These are phyloP conservation scores for Vitis cinerea DNA, from an alignment of 164 flowering plant genomes.

Conservation along the genomic window DNA sequence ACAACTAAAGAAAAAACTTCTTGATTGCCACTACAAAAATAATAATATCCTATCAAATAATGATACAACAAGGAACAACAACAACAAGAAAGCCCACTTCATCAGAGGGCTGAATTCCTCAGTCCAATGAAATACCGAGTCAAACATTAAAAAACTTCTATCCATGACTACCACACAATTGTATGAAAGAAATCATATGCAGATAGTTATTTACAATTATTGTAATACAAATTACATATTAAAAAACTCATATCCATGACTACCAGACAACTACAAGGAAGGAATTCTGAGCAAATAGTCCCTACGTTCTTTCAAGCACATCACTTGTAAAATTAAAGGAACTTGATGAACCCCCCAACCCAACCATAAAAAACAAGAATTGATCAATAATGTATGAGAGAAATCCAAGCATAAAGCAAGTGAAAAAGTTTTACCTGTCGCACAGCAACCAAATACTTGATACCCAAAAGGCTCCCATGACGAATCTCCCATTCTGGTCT, in stretches of 20 bases:
- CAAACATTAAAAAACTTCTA: background rate
- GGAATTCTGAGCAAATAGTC: too few species aligned
- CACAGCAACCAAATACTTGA: conserved; percentile 96
- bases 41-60: too few species aligned
- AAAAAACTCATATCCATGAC: too few species aligned
- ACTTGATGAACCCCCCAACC: background rate
- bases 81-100: too few species aligned
- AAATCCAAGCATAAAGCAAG: background rate
- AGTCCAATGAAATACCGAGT: background rate
- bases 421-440: conserved; percentile 53
- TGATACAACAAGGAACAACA: too few species aligned
- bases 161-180: background rate
- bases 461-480: conserved; percentile 96
- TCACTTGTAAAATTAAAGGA: background rate
- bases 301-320: background rate
- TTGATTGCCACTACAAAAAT: too few species aligned
- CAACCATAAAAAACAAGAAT: background rate
- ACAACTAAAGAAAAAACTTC: too few species aligned
- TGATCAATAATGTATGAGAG: too few species aligned
- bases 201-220: background rate
- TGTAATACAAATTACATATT: too few species aligned
- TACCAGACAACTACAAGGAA: too few species aligned
- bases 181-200: background rate
- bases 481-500: conserved; percentile 99
- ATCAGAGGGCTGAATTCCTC: too few species aligned